Evolutionary conservation across 116 monocot genomes (phyloP).

Genomic region (Iris pallida): DNA sequence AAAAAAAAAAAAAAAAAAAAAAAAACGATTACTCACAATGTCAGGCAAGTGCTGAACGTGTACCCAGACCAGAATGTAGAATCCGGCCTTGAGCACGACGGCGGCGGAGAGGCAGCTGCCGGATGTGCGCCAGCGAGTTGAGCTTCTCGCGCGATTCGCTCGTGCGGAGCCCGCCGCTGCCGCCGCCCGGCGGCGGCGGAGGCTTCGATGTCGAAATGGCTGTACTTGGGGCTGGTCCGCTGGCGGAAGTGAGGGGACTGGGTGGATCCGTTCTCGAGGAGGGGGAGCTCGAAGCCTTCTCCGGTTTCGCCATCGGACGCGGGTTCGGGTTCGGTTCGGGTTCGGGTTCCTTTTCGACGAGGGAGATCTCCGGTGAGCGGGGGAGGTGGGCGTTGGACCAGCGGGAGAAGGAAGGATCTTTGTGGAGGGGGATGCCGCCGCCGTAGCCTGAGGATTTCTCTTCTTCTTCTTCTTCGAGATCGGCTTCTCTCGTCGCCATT

Average conservation of each 20-base stretch:
- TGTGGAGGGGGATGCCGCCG: neutral
- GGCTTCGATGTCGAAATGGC: slow-evolving; percentile 22
- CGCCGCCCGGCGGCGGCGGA: neutral
- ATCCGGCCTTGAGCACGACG: slow-evolving; percentile 25
- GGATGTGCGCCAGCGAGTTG: slow-evolving; percentile 19
- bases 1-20: neutral
- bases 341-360: neutral
- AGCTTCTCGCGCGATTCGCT: slow-evolving; percentile 38
- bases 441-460: too few species aligned
- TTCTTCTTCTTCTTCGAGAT: too few species aligned
- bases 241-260: neutral
- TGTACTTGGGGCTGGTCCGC: neutral
- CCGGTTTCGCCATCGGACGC: neutral
- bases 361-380: slow-evolving; percentile 1
- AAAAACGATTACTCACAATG: slow-evolving; percentile 28
- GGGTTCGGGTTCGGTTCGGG: neutral
- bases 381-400: neutral
- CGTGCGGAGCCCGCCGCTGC: neutral
- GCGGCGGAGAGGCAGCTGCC: slow-evolving; percentile 3
- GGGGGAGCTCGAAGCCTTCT: neutral
- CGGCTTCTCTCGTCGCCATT: too few species aligned
- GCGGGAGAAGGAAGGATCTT: slow-evolving; percentile 12
- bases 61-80: slow-evolving; percentile 44
- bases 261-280: neutral
- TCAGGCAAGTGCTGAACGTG: slow-evolving; percentile 46